Evolutionary conservation across 2,329 filamentous ascomycete species (phyloP), one percentile per base, ranked within the genome.

Genomic region (Diplodia seriata): DNA sequence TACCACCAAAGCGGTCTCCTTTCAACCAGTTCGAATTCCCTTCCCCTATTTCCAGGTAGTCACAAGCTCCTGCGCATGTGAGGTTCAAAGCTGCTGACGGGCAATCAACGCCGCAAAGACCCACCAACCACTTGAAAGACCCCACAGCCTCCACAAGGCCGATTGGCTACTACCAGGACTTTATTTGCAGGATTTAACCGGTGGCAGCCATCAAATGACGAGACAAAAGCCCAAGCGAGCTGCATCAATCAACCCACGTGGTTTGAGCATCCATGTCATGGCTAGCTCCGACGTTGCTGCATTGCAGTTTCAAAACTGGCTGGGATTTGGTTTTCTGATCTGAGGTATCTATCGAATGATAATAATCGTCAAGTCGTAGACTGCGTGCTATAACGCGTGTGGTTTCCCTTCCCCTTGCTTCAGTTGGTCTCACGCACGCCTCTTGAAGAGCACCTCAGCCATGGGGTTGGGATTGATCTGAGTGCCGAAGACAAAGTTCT

Each of bases 401-500:
- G 43, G n/a, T 47, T 47, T 20, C 43, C 9, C 43, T 20, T n/a
- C 43, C 9, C 43, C 43, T 47, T 38, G 12, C 23, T 15, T n/a
- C 4, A 23, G 14, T 51, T 38, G 50, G 15, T 50, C 31, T 33
- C 8, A 26, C 59, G 5, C 38, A 31, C 31, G 59, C n/a, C 29
- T 56, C 40, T 50, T 66, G 15, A 66, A 26, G 6, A 66, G 53
- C 11, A 57, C 31, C 18, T 66, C 23, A 7, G 54, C 51, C 51
- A 40, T 57, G 51, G 64, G 53, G 40, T 66, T 50, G 4, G 64
- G 64, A 14, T 54, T 65, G 11, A 65, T 26, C 36, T 47, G 40
- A 18, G 33, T 40, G 9, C 66, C 66, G 29, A 68, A 56, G 29
- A 55, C 29, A 14, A 68, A 56, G 57, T 68, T 68, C 40, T 56